A percentile compares a stretch with the other conserved stretches of the same genome.
phyloP scores from a whole-genome alignment of 2,329 filamentous ascomycete genomes.

The Nothomitra cinnamomea region DNA sequence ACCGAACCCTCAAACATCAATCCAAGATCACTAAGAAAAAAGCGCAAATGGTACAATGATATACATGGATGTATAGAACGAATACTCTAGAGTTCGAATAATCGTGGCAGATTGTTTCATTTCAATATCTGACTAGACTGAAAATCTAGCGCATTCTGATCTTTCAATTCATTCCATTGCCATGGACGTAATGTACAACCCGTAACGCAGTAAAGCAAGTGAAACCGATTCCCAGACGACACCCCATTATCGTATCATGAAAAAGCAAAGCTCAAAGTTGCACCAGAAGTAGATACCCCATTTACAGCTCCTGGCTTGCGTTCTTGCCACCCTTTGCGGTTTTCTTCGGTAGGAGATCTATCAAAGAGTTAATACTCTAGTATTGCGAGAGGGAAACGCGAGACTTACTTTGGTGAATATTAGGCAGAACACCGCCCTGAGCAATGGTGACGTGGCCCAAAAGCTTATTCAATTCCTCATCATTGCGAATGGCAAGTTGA shows the following conservation, averaged over 20 bases:
- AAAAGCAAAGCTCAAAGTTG: conserved; percentile 36
- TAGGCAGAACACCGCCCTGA: conserved; percentile 90
- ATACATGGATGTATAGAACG: no score
- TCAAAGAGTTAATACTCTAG: conserved; percentile 9
- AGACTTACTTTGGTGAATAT: conserved; percentile 84
- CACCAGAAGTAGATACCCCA: conserved; percentile 33
- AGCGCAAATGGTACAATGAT: no score
- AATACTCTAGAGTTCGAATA: no score
- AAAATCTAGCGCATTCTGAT: background rate
- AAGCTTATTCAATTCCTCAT: conserved; percentile 99
- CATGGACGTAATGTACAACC: conserved; percentile 46
- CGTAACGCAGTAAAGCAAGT: conserved; percentile 34
- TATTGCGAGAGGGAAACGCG: conserved; percentile 12
- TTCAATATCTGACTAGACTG: no score
- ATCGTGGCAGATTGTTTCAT: no score
- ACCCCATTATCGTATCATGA: conserved; percentile 63
- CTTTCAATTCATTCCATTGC: conserved; percentile 26
- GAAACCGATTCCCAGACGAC: conserved; percentile 40
- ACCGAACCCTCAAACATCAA: no score
- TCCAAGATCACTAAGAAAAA: no score
- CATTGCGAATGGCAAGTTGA: conserved; percentile 97
- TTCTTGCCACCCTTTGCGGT: conserved; percentile 87
- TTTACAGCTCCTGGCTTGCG: conserved; percentile 86
- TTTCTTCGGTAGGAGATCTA: conserved; percentile 99
- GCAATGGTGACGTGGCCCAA: conserved; percentile 92